Percentiles rank a stretch among this genome's conserved stretches.
phyloP scores from a whole-genome alignment of 164 flowering plant species.

The Echeveria elegans region DNA sequence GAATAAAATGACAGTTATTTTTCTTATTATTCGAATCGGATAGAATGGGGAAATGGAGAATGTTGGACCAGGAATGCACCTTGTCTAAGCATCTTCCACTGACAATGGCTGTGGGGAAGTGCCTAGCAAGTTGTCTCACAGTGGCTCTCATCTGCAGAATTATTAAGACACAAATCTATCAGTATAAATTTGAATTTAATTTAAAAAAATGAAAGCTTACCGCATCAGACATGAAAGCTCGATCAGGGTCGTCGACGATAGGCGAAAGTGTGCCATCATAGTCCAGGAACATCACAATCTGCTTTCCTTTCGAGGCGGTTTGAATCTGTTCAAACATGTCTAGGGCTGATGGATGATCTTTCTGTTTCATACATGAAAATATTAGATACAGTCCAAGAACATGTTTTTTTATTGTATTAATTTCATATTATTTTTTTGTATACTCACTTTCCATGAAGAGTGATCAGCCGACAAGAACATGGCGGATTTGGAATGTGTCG shows the following conservation, averaged over 20 bases:
- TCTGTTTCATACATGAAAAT: constrained; percentile 20
- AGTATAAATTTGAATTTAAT: background rate
- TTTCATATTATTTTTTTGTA: background rate
- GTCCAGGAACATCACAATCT: constrained; percentile 77
- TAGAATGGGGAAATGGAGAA: background rate
- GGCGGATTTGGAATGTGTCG: constrained; percentile 30
- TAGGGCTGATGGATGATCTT: constrained; percentile 65
- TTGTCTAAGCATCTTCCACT: constrained; percentile 77
- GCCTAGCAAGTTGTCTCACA: constrained; percentile 47
- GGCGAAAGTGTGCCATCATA: constrained; percentile 93
- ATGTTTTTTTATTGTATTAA: background rate
- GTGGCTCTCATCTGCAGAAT: constrained; percentile 53
- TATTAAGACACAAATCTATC: background rate
- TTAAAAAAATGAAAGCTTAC: constrained; percentile 18
- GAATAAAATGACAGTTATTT: too few species aligned
- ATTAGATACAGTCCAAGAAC: background rate
- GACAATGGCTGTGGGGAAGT: constrained; percentile 77
- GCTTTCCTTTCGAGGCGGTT: constrained; percentile 61
- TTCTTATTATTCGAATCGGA: background rate
- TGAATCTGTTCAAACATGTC: constrained; percentile 61
- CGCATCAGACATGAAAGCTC: constrained; percentile 69
- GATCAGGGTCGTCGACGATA: constrained; percentile 79
- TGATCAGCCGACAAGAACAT: constrained; percentile 12
- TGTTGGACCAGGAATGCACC: constrained; percentile 30
- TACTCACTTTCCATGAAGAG: background rate